Evolutionary conservation across 2,329 filamentous ascomycete species (phyloP).

Genomic region (Trichoderma arundinaceum): DNA sequence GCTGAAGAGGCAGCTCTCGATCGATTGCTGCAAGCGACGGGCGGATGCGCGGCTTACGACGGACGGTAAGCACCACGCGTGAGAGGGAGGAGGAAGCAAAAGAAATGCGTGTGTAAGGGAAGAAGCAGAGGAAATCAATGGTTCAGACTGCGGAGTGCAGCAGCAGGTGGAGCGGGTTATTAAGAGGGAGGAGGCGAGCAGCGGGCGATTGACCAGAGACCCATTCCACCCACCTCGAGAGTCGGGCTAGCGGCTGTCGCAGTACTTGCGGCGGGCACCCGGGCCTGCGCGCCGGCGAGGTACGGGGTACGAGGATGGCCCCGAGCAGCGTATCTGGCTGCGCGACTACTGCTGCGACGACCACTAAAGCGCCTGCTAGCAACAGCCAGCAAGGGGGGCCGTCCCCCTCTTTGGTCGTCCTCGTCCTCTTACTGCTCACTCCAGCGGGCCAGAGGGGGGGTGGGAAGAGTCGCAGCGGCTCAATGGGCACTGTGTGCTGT

Average conservation of each 20-base stretch:
- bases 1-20: conserved; percentile 1
- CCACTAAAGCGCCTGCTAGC: not conserved
- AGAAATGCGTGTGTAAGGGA: not conserved
- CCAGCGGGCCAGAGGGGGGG: not conserved
- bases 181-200: conserved; percentile 26
- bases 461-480: not conserved
- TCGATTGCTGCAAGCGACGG: conserved; percentile 9
- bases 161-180: conserved; percentile 28
- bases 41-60: conserved; percentile 22
- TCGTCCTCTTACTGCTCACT: no score
- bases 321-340: not conserved
- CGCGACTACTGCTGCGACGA: no score
- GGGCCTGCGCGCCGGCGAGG: not conserved
- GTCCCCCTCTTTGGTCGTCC: no score
- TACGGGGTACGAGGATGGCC: conserved; percentile 7
- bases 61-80: conserved; percentile 11
- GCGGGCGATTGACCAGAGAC: not conserved
- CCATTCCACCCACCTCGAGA: conserved; percentile 15
- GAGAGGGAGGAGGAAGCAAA: conserved; percentile 3
- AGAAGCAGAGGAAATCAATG: conserved; percentile 15
- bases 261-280: not conserved
- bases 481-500: conserved; percentile 3
- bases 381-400: not conserved
- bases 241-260: conserved; percentile 6
- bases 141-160: conserved; percentile 31